phyloP scores from a whole-genome alignment of 169 alveolate species.

The Theileria parva region DNA sequence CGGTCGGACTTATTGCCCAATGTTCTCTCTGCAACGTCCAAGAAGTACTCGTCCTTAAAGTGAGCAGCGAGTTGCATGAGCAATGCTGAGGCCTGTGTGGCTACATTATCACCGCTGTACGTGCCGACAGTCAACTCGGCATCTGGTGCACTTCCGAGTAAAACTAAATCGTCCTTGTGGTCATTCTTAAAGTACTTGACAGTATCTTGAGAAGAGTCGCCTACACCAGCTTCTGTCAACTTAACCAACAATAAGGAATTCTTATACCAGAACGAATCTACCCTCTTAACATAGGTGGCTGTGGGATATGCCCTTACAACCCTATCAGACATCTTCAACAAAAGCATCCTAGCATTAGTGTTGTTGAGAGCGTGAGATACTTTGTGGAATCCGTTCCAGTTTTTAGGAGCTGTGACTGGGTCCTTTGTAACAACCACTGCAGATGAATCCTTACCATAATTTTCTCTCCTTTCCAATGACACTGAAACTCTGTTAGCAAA shows the following conservation, averaged over 20 bases:
- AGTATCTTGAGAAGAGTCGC: background rate
- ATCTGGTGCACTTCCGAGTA: background rate
- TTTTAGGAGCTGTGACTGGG: background rate
- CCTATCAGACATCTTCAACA: conserved; percentile 2
- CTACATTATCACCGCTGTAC: conserved; percentile 1
- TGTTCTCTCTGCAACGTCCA: conserved; percentile 11
- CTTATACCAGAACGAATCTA: conserved; percentile 4
- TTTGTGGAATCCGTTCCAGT: conserved; percentile 13
- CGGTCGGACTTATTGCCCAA: background rate
- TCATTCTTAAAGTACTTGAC: background rate
- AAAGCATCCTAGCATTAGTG: background rate
- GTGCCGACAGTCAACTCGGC: background rate
- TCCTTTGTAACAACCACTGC: background rate
- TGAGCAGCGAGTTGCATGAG: conserved; percentile 9
- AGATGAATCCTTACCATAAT: background rate
- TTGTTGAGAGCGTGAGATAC: background rate
- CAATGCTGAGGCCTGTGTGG: conserved; percentile 4
- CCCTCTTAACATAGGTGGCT: background rate
- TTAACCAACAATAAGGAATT: background rate
- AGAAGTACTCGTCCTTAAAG: background rate
- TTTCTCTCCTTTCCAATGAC: background rate
- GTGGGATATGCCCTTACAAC: background rate
- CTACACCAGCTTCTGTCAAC: background rate
- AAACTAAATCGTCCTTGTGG: background rate
- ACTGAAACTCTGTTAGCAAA: background rate